Evolutionary conservation across 2,329 filamentous ascomycete genomes (phyloP).

Genomic region (Leptosphaerulina australis): DNA sequence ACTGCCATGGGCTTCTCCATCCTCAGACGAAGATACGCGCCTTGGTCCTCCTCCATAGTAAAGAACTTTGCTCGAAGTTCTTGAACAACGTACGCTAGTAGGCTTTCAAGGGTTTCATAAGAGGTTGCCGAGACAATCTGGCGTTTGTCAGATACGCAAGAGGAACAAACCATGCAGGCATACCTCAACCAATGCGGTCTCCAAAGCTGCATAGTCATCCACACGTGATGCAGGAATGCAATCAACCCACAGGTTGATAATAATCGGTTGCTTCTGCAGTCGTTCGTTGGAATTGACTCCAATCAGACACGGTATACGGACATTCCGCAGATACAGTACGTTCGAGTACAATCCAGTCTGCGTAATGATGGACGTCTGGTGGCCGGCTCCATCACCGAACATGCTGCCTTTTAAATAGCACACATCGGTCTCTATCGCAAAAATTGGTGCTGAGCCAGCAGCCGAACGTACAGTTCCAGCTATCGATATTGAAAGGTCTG

Average conservation of each 20-base stretch:
- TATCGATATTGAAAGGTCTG: constrained; percentile 27
- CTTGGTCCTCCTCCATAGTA: constrained; percentile 33
- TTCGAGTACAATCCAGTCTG: constrained; percentile 28
- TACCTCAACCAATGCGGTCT: constrained; percentile 68
- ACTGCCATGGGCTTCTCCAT: constrained; percentile 78
- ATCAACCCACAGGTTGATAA: constrained; percentile 68
- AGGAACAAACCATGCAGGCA: constrained; percentile 27
- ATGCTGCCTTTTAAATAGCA: constrained; percentile 71
- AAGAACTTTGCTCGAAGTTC: constrained; percentile 52
- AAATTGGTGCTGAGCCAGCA: constrained; percentile 36
- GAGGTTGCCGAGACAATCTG: constrained; percentile 52
- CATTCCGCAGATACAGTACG: constrained; percentile 59
- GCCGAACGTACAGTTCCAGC: constrained; percentile 25
- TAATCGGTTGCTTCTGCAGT: constrained; percentile 66
- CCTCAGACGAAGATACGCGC: constrained; percentile 63
- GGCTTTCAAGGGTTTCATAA: constrained; percentile 57
- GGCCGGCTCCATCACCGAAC: constrained; percentile 64
- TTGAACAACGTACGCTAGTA: constrained; percentile 48
- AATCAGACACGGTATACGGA: constrained; percentile 71
- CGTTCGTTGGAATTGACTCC: constrained; percentile 77
- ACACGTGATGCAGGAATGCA: constrained; percentile 48
- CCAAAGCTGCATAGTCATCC: constrained; percentile 63
- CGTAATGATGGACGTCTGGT: constrained; percentile 48
- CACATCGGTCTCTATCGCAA: constrained; percentile 59
- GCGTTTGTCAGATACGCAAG: constrained; percentile 17